Conservation (phyloP, 1,284 basidiomycete species). For the Xerocomus alliaceus region DNA sequence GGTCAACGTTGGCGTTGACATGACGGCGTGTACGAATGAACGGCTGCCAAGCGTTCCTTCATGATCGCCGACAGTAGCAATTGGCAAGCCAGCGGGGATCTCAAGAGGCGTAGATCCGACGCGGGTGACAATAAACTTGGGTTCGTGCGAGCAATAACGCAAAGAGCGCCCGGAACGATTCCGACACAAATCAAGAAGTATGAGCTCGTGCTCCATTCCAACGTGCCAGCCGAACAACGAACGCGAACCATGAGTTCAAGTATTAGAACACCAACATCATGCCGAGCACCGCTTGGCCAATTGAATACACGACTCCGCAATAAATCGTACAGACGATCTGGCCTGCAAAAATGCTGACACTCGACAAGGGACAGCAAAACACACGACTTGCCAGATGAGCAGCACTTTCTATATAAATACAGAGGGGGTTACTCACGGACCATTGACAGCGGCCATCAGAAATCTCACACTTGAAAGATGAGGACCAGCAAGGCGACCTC, state of each 20-base stretch:
- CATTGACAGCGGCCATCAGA: constrained; percentile 23
- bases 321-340: constrained; percentile 21
- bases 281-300: constrained; percentile 18
- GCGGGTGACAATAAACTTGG: constrained; percentile 16
- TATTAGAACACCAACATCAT: not conserved
- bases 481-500: constrained; percentile 72
- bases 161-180: not conserved
- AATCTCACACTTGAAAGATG: constrained; percentile 46
- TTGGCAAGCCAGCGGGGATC: constrained; percentile 32
- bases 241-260: too few relatives aligned
- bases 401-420: not conserved
- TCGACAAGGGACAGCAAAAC: not conserved
- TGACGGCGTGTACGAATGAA: too few relatives aligned
- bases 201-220: too few relatives aligned
- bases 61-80: constrained; percentile 14
- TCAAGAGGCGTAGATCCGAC: constrained; percentile 25
- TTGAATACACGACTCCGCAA: constrained; percentile 11
- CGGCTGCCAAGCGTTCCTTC: too few relatives aligned
- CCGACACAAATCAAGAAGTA: too few relatives aligned
- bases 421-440: constrained; percentile 5
- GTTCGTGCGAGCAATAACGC: constrained; percentile 12
- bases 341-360: constrained; percentile 1
- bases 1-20: too few relatives aligned
- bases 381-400: not conserved
- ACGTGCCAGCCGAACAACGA: too few relatives aligned